Evolutionary conservation across 2,329 filamentous ascomycete species (phyloP).

Genomic region (Fusarium stilboides): DNA sequence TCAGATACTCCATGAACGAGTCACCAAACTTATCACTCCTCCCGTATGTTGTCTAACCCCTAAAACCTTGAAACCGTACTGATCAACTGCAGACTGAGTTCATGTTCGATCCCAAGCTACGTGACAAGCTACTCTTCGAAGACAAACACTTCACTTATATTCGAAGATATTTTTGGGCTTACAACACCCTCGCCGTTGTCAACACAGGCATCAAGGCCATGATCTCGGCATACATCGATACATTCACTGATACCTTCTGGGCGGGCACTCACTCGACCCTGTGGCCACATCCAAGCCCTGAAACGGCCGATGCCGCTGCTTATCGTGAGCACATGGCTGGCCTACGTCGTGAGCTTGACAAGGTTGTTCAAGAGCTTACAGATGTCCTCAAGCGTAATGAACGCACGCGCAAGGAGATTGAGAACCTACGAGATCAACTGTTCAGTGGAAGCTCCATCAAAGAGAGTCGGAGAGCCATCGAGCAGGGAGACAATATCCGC

Average conservation of each 20-base stretch:
- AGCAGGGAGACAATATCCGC: constrained; percentile 75
- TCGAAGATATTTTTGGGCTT: constrained; percentile 74
- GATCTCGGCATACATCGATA: constrained; percentile 69
- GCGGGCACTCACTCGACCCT: constrained; percentile 67
- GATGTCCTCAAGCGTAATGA: constrained; percentile 67
- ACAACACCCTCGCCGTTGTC: constrained; percentile 72
- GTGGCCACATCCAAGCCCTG: constrained; percentile 67
- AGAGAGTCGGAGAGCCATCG: constrained; percentile 72
- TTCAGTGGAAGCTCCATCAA: constrained; percentile 75
- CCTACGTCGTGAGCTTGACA: constrained; percentile 65
- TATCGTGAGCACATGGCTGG: constrained; percentile 65
- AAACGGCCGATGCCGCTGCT: constrained; percentile 60
- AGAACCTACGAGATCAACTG: constrained; percentile 71
- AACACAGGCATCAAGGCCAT: constrained; percentile 73
- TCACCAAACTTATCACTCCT: constrained; percentile 71
- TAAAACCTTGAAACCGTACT: neutral
- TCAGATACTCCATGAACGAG: constrained; percentile 68
- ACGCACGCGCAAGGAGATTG: constrained; percentile 68
- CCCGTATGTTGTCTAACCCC: constrained; percentile 3
- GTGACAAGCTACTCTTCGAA: constrained; percentile 73
- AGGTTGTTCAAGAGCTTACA: constrained; percentile 65
- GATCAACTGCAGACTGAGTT: constrained; percentile 61
- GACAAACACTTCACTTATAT: constrained; percentile 74
- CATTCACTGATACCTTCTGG: constrained; percentile 73
- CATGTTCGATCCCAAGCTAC: constrained; percentile 70